Evolutionary conservation across 2,329 filamentous ascomycete genomes (phyloP).

Genomic region (Pezicula radicicola): DNA sequence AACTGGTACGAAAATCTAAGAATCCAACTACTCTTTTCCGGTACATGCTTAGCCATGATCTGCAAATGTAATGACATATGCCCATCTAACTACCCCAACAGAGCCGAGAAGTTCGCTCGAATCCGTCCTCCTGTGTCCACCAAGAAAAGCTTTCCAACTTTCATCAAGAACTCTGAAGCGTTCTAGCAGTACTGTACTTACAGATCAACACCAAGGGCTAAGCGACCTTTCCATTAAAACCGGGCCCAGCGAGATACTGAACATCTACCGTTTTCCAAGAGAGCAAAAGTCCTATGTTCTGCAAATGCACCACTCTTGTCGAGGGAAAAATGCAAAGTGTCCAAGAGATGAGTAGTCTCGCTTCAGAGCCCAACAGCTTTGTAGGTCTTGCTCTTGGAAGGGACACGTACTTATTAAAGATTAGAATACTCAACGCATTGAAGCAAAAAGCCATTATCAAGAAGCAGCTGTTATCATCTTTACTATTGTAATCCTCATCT

Average conservation of each 20-base stretch:
- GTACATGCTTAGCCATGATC: no score
- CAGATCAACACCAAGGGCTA: constrained; percentile 10
- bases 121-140: neutral
- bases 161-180: neutral
- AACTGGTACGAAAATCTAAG: no score
- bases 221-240: constrained; percentile 10
- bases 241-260: constrained; percentile 5
- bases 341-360: constrained; percentile 26
- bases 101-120: neutral
- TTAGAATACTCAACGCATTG: constrained; percentile 19
- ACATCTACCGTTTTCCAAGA: neutral
- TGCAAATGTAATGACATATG: no score
- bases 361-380: constrained; percentile 19
- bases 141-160: neutral
- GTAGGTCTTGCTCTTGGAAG: neutral
- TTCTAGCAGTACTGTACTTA: neutral
- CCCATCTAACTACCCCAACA: neutral
- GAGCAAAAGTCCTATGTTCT: neutral
- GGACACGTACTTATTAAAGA: no score
- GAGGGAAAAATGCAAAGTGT: neutral
- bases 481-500: constrained; percentile 32
- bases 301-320: neutral
- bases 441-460: constrained; percentile 24
- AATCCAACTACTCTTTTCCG: no score
- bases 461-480: constrained; percentile 28